Base-by-base conservation (phyloP, 1,284 basidiomycete genomes). In the Rhodotorula sp. region DNA sequence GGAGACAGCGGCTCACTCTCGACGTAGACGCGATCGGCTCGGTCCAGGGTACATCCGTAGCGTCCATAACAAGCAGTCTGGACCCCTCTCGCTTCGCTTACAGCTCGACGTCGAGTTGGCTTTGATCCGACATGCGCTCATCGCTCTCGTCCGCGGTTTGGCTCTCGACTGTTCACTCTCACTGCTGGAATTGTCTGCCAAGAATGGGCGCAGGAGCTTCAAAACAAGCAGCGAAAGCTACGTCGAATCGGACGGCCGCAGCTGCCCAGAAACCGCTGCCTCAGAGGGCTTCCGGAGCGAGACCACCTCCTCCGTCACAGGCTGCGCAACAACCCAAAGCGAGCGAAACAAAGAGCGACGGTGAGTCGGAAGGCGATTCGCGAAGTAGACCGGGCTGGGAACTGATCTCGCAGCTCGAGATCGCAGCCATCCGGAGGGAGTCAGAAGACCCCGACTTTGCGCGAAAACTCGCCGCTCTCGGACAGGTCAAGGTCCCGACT, bases 11-110 rank as follows among this genome's bases (percentile, higher is more conserved):
- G 56, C 70, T 44, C 12, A 72, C 73, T 3, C 73, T 55, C 44
- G 60, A 64, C n/a, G 73, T 74, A 6, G 70, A 70, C 0, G 73
- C 70, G 33, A 68, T 45, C 3, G 73, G 70, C 33, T 69, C 67
- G 42, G 44, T 64, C 60, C 67, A 71, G 5, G 62, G 65, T 10
- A 51, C 20, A 4, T 49, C n/a, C n/a, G 26, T 15, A 18, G 20
- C 30, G 24, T 67, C 55, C 66, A 71, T 67, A 18, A 12, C 37
- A 14, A 42, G 37, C 37, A 42, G 37, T 42, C 10, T 42, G 37
- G 37, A 42, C 37, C 37, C 10, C 2, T 10, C 10, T 42, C 37
- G 37, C 37, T 42, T 12, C 37, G 37, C 37, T 42, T 42, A 2
- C 7, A 42, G 37, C 37, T 42, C 12, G 37, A 42, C 37, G 37